Conservation (phyloP, 176 grass and related monocot species). For the Ananas comosus region DNA sequence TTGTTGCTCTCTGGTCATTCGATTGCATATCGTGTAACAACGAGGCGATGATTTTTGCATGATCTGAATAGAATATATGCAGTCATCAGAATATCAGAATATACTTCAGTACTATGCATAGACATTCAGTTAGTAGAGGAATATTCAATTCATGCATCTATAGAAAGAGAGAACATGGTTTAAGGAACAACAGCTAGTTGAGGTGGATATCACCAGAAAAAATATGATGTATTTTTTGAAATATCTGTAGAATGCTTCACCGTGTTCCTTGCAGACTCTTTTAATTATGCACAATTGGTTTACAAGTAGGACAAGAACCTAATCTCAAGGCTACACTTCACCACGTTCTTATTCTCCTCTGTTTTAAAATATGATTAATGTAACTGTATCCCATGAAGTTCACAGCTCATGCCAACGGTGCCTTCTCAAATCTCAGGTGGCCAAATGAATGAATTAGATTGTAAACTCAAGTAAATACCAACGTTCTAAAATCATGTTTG, state of each 20-base stretch:
- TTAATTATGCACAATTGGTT: background rate
- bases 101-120: background rate
- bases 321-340: no score
- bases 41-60: conserved; percentile 51
- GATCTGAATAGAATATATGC: conserved; percentile 33
- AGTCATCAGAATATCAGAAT: background rate
- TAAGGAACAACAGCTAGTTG: background rate
- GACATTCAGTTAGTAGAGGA: background rate
- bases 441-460: no score
- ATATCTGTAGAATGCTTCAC: background rate
- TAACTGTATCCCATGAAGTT: no score
- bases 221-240: background rate
- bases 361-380: no score
- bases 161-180: background rate
- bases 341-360: no score
- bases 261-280: background rate
- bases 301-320: background rate
- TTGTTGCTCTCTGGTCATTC: conserved; percentile 80
- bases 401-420: no score
- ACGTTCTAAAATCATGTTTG: no score
- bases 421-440: no score
- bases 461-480: no score
- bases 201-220: background rate
- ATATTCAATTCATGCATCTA: background rate
- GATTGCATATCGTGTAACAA: conserved; percentile 36